Base-by-base conservation (phyloP, 176 grass and related monocot genomes). In the Areca catechu region DNA sequence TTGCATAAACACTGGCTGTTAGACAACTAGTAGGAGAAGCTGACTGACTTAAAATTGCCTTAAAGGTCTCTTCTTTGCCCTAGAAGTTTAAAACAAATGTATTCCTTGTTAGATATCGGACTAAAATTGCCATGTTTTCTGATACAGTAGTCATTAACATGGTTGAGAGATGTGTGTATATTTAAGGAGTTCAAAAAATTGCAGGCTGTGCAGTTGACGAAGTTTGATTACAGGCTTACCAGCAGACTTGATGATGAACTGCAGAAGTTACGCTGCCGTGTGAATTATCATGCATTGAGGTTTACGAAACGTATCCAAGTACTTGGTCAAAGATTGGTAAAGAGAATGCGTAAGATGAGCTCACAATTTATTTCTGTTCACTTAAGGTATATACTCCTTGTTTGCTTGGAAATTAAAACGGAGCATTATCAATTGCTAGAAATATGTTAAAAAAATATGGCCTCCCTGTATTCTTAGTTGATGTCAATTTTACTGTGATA, bases 181-280 rank as follows among this genome's bases (percentile, higher is more conserved):
- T 61, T 75, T 16, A 59, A 60, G 19, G 49, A 16, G 49, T 65
- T 48, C 50, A 74, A 20, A 25, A 43, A 43, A 51, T 72, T 84
- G 56, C 92, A 97, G 92, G 86, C 51, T 34, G 77, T 97, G 78
- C 86, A 97, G 68, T 83, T 97, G 72, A 97, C 86, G 0, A 97
- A 91, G 63, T 97, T 97, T 80, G 92, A 97, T 80, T 97, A 91
- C 62, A 84, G 92, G 24, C 86, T 97, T 67, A 77, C 80, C 49
- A 82, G 74, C 19, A 85, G 69, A 14, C 92, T 97, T 68, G 83
- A 97, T 50, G 78, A 97, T 24, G 77, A 78, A 67, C 37, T 97
- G 58, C 92, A 97, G 54, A 91, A 91, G 78, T 70, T 97, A 71
- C 80, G 92, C 17, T 97, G 92, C 60, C 77, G 77, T 17, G 80